phyloP scores from a whole-genome alignment of 768 basidiomycete species.

The Hebeloma cylindrosporum region DNA sequence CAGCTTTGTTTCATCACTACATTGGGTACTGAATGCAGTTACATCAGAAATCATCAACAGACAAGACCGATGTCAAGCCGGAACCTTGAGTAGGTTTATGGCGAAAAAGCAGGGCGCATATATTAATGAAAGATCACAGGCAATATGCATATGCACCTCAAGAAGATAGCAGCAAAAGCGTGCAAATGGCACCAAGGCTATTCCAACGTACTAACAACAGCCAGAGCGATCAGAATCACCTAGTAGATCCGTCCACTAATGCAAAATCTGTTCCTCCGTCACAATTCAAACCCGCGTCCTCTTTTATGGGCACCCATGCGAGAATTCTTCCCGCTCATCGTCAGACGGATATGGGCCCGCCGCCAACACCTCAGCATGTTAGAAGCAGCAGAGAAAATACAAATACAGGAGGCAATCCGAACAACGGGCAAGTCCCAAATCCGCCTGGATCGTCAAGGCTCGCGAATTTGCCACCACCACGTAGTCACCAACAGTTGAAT shows the following conservation, averaged over 20 bases:
- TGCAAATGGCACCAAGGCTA: slow-evolving; percentile 41
- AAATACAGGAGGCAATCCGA: slow-evolving; percentile 1
- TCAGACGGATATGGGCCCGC: slow-evolving; percentile 49
- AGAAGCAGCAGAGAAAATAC: slow-evolving; percentile 29
- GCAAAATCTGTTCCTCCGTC: slow-evolving; percentile 9
- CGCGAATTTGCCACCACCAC: slow-evolving; percentile 7
- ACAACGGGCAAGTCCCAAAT: background rate
- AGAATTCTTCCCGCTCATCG: slow-evolving; percentile 21
- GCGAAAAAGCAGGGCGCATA: slow-evolving; percentile 23
- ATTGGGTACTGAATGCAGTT: background rate
- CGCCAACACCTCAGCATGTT: slow-evolving; percentile 47
- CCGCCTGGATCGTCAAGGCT: too few relatives aligned
- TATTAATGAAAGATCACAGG: slow-evolving; percentile 33
- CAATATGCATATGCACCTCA: slow-evolving; percentile 67
- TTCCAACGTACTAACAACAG: slow-evolving; percentile 34
- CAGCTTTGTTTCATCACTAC: too few relatives aligned
- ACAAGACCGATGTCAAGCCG: slow-evolving; percentile 51
- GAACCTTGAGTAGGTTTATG: slow-evolving; percentile 29
- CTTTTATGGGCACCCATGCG: slow-evolving; percentile 3
- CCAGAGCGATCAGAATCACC: slow-evolving; percentile 7
- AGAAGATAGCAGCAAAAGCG: slow-evolving; percentile 42
- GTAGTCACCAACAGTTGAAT: background rate
- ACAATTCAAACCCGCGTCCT: slow-evolving; percentile 19
- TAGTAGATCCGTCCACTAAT: slow-evolving; percentile 14
- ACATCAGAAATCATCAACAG: slow-evolving; percentile 2